Percentiles rank a stretch among this genome's conserved stretches.
phyloP scores from a whole-genome alignment of 2,329 filamentous ascomycete genomes.

The Graphilbum ipis-grandicollis region DNA sequence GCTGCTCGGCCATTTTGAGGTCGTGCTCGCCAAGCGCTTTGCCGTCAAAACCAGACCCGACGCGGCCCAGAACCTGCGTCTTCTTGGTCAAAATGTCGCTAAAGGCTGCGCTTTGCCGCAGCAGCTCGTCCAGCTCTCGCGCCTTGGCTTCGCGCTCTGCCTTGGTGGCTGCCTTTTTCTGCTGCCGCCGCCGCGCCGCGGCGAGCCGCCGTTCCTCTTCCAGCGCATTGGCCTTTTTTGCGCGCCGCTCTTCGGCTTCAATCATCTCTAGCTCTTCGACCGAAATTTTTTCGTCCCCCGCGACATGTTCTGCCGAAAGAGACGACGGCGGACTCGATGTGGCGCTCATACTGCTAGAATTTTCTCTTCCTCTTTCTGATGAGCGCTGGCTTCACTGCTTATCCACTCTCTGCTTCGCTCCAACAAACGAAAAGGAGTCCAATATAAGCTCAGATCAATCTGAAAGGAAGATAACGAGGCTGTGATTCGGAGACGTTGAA shows the following conservation, averaged over 20 bases:
- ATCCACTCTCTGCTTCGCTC: no score
- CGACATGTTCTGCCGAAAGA: slow-evolving; percentile 1
- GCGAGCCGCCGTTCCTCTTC: slow-evolving; percentile 25
- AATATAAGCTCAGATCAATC: no score
- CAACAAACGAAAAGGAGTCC: no score
- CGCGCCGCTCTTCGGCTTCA: slow-evolving; percentile 27
- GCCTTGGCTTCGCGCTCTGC: slow-evolving; percentile 40
- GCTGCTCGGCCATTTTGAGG: slow-evolving; percentile 68
- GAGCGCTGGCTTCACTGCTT: no score
- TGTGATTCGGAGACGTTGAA: no score
- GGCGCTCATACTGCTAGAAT: neutral
- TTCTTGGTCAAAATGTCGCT: slow-evolving; percentile 46
- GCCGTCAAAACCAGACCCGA: slow-evolving; percentile 42
- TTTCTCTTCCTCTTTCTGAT: slow-evolving; percentile 4
- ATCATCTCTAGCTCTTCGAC: slow-evolving; percentile 3
- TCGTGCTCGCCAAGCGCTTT: slow-evolving; percentile 45
- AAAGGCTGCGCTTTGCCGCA: slow-evolving; percentile 42
- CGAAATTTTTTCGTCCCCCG: neutral
- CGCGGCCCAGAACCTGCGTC: slow-evolving; percentile 42
- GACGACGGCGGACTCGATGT: slow-evolving; percentile 5
- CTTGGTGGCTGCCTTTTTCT: slow-evolving; percentile 30
- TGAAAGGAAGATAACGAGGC: no score
- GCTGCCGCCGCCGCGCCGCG: slow-evolving; percentile 22
- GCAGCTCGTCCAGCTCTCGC: slow-evolving; percentile 38
- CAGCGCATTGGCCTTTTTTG: slow-evolving; percentile 24